Conservation (phyloP, 441 rosid species). For the Metrosideros polymorpha region DNA sequence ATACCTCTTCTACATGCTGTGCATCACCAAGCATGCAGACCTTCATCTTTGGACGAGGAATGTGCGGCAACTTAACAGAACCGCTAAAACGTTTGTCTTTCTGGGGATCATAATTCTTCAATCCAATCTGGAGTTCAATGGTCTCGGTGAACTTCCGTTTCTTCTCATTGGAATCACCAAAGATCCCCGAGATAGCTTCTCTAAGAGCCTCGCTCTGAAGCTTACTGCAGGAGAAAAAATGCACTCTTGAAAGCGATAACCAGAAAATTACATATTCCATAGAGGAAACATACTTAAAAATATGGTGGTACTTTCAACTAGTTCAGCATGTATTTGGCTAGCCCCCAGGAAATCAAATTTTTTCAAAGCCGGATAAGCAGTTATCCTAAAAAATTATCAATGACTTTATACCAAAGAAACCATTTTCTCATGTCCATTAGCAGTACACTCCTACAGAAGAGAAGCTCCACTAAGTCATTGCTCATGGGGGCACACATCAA, state of each 20-base stretch:
- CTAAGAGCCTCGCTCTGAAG: slow-evolving; percentile 77
- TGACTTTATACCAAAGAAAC: background rate
- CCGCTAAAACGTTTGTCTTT: slow-evolving; percentile 98
- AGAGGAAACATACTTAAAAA: background rate
- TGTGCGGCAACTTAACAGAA: slow-evolving; percentile 79
- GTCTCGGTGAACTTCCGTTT: slow-evolving; percentile 80
- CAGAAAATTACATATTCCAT: background rate
- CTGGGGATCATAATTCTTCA: slow-evolving; percentile 95
- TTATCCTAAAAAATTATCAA: background rate
- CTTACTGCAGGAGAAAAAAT: slow-evolving; percentile 45
- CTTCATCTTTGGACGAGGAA: slow-evolving; percentile 97
- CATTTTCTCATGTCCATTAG: background rate
- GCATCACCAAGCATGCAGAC: slow-evolving; percentile 99
- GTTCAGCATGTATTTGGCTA: background rate
- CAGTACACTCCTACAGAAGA: background rate
- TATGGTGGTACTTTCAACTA: background rate
- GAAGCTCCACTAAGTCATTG: background rate
- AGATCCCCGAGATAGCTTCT: slow-evolving; percentile 63
- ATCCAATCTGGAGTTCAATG: slow-evolving; percentile 88
- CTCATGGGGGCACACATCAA: background rate
- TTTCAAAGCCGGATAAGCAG: background rate
- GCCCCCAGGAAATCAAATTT: background rate
- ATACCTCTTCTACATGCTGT: slow-evolving; percentile 94
- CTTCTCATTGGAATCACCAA: slow-evolving; percentile 43
- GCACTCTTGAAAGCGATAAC: background rate